phyloP scores from a whole-genome alignment of 805 yeast genomes.

The Suhomyces canberraensis region DNA sequence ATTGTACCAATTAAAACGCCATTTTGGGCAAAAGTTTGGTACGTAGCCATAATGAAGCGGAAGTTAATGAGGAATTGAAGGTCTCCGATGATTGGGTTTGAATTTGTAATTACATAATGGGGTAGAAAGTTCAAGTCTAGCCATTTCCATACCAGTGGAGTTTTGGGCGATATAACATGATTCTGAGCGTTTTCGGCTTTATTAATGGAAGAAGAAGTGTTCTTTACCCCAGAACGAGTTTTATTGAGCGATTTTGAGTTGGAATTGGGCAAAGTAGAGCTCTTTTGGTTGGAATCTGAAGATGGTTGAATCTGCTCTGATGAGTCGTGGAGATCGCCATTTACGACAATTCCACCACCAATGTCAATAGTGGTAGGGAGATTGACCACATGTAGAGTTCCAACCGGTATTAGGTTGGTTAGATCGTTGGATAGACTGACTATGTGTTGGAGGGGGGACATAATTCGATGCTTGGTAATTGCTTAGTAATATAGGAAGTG shows the following conservation, averaged over 20 bases:
- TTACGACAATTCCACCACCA: constrained; percentile 3
- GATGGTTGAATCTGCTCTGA: no score
- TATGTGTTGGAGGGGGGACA: background rate
- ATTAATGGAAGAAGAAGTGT: no score
- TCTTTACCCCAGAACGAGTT: no score
- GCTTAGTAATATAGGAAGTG: no score
- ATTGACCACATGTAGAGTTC: constrained; percentile 43
- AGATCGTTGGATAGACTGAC: constrained; percentile 39
- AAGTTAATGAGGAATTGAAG: constrained; percentile 43
- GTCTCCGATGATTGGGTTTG: constrained; percentile 25
- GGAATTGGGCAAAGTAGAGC: no score
- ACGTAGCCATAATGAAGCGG: constrained; percentile 46
- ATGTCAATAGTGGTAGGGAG: constrained; percentile 31
- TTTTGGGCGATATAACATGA: background rate
- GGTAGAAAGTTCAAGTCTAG: constrained; percentile 42
- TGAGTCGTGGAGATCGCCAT: no score
- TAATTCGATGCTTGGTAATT: background rate
- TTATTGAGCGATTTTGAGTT: no score
- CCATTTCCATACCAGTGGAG: constrained; percentile 49
- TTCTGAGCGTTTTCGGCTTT: background rate
- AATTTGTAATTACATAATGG: constrained; percentile 4
- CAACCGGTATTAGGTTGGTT: constrained; percentile 42
- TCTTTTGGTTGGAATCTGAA: no score
- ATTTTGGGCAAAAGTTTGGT: constrained; percentile 11
- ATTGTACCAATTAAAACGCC: constrained; percentile 22